phyloP scores from a whole-genome alignment of 345 rosid genomes.

The Arabidopsis arenosa region DNA sequence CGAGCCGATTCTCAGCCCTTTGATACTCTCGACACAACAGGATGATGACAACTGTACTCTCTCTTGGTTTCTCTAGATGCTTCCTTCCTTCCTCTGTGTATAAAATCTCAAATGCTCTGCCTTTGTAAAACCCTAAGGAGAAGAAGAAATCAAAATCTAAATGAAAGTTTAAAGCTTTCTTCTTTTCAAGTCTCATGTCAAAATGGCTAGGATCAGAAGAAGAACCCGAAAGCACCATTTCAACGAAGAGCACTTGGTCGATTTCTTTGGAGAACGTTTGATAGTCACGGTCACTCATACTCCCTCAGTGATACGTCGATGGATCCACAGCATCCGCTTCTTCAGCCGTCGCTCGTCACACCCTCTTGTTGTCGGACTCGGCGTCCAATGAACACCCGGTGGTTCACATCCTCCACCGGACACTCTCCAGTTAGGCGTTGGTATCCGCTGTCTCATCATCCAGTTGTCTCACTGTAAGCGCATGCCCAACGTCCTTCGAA shows the following conservation, averaged over 20 bases:
- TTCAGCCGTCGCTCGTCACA: background rate
- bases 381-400: background rate
- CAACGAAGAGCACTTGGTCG: background rate
- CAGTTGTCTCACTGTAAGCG: background rate
- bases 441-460: slow-evolving; percentile 1
- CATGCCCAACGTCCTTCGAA: background rate
- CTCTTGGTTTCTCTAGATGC: too few species aligned
- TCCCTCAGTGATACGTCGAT: slow-evolving; percentile 6
- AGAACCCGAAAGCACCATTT: too few species aligned
- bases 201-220: too few species aligned
- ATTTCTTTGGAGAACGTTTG: background rate
- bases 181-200: too few species aligned
- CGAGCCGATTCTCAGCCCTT: too few species aligned
- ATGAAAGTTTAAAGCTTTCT: too few species aligned
- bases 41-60: too few species aligned
- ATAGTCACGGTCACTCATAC: background rate
- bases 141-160: too few species aligned
- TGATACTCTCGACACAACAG: too few species aligned
- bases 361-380: background rate
- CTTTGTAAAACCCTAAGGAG: too few species aligned
- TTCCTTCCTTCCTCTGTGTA: too few species aligned
- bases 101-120: too few species aligned
- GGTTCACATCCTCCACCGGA: background rate
- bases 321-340: background rate
- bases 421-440: background rate